A percentile compares a stretch with the other conserved stretches of the same genome.
Evolutionary conservation across 2,329 filamentous ascomycete species (phyloP).

Genomic region (Penicillium paneum): DNA sequence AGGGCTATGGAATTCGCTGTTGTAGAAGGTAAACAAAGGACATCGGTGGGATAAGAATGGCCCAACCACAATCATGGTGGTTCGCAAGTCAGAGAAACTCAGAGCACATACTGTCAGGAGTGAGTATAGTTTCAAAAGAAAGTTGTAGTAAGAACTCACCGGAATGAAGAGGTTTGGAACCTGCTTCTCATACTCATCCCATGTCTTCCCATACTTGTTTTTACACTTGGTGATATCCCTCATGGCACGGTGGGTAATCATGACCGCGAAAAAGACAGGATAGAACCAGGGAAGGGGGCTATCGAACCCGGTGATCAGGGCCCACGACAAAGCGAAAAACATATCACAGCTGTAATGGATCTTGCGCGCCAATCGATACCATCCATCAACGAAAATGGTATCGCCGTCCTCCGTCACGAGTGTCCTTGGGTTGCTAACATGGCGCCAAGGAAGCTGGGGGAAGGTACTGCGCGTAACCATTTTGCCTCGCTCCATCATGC

Average conservation of each 20-base stretch:
- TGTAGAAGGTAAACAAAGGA: not conserved
- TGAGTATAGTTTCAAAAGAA: not conserved
- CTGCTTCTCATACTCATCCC: slow-evolving; percentile 72
- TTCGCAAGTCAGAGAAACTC: not conserved
- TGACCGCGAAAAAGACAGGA: slow-evolving; percentile 70
- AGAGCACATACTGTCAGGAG: slow-evolving; percentile 8
- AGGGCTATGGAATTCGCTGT: not conserved
- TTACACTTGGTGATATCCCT: slow-evolving; percentile 73
- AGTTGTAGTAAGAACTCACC: slow-evolving; percentile 36
- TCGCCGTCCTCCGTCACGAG: slow-evolving; percentile 71
- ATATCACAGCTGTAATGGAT: slow-evolving; percentile 76
- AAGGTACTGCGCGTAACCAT: slow-evolving; percentile 69
- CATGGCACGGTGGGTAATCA: slow-evolving; percentile 74
- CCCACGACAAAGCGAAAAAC: slow-evolving; percentile 75
- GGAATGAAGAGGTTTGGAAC: slow-evolving; percentile 85
- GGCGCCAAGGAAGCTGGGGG: slow-evolving; percentile 82
- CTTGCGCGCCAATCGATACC: slow-evolving; percentile 76
- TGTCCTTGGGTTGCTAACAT: slow-evolving; percentile 71
- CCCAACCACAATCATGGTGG: not conserved
- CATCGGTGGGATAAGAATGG: not conserved
- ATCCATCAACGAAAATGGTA: slow-evolving; percentile 76
- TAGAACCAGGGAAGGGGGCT: slow-evolving; percentile 89
- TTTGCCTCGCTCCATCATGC: slow-evolving; percentile 70
- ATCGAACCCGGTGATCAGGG: slow-evolving; percentile 71
- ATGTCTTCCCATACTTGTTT: slow-evolving; percentile 74